These are phyloP conservation scores for Lepiota brunneoincarnata DNA, from an alignment of 768 basidiomycete genomes.

Conservation along the genomic window DNA sequence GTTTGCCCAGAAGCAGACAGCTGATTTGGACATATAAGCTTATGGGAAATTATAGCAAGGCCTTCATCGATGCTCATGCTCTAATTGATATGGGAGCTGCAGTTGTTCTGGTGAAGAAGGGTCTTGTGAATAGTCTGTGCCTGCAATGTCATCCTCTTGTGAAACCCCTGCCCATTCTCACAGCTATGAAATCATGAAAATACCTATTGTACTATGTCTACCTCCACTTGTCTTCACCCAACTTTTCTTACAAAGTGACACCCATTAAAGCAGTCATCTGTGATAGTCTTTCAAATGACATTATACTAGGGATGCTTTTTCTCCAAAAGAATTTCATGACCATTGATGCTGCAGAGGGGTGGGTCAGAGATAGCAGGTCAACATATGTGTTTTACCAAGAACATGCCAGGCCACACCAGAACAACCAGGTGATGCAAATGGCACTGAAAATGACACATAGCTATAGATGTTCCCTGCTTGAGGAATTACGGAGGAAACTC, in stretches of 20 bases:
- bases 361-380: slow-evolving; percentile 15
- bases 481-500: neutral
- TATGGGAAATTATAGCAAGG: neutral
- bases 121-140: slow-evolving; percentile 16
- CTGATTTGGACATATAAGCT: neutral
- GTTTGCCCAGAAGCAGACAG: neutral
- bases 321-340: slow-evolving; percentile 31
- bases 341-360: slow-evolving; percentile 20
- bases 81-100: slow-evolving; percentile 29
- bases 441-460: neutral
- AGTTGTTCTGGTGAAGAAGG: slow-evolving; percentile 27
- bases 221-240: slow-evolving; percentile 15
- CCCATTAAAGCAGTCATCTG: slow-evolving; percentile 20
- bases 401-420: neutral
- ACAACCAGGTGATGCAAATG: neutral
- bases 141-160: slow-evolving; percentile 1
- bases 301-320: slow-evolving; percentile 34
- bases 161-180: slow-evolving; percentile 7
- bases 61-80: neutral
- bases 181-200: slow-evolving; percentile 3
- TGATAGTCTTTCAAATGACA: slow-evolving; percentile 19
- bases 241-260: slow-evolving; percentile 16
- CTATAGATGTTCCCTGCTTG: neutral
- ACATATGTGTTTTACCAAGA: neutral
- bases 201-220: slow-evolving; percentile 15